phyloP scores from a whole-genome alignment of 192 early-diverging fungal species.

The Entophlyctis helioformis region DNA sequence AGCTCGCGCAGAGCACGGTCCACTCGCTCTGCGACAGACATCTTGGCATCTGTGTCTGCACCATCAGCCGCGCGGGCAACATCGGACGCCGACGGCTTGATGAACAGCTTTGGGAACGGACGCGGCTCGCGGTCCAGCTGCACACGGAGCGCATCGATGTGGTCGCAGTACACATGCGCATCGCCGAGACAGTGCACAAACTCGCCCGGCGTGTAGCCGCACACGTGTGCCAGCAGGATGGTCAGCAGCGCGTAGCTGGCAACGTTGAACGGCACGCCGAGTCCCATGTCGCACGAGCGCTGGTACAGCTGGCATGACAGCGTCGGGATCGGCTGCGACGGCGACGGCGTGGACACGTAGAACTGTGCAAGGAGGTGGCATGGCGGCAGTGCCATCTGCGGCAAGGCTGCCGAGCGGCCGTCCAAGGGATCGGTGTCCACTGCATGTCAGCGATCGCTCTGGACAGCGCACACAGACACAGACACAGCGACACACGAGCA shows the following conservation, averaged over 20 bases:
- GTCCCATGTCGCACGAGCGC: slow-evolving; percentile 84
- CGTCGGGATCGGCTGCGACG: slow-evolving; percentile 24
- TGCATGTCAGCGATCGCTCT: too few species aligned
- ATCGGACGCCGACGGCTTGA: too few species aligned
- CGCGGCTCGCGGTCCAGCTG: slow-evolving; percentile 70
- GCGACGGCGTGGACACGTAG: slow-evolving; percentile 67
- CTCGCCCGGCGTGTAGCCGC: slow-evolving; percentile 64
- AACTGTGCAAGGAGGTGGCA: slow-evolving; percentile 98
- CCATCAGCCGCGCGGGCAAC: slow-evolving; percentile 45
- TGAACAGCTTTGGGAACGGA: slow-evolving; percentile 66
- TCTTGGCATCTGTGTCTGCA: not conserved
- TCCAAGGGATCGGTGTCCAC: too few species aligned
- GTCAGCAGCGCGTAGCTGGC: slow-evolving; percentile 90
- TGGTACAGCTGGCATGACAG: slow-evolving; percentile 95
- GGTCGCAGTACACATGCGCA: slow-evolving; percentile 88
- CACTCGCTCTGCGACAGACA: too few species aligned
- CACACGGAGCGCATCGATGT: slow-evolving; percentile 67
- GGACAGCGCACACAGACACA: too few species aligned
- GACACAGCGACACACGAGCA: too few species aligned
- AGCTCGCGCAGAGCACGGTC: slow-evolving; percentile 25
- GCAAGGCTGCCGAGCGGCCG: too few species aligned
- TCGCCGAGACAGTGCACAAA: slow-evolving; percentile 96
- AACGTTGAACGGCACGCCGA: slow-evolving; percentile 98
- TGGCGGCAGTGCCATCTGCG: slow-evolving; percentile 87
- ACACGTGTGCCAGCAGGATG: slow-evolving; percentile 78